A percentile compares a stretch with the other conserved stretches of the same genome.
These are phyloP conservation scores for Aureobasidium sp. DNA, from an alignment of 2,329 filamentous ascomycete species.

Conservation along the genomic window DNA sequence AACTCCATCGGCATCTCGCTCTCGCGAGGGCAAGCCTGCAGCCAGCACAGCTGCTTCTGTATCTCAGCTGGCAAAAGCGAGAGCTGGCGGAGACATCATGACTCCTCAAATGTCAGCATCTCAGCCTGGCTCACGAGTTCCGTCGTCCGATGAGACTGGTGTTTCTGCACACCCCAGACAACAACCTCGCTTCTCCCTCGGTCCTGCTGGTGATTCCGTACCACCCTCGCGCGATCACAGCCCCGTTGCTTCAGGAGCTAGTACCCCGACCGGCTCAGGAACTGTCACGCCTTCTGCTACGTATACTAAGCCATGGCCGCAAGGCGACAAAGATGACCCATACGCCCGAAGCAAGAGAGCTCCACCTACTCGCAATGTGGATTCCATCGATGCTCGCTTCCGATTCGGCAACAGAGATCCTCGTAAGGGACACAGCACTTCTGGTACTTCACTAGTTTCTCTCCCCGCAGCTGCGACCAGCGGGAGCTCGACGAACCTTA, in stretches of 20 bases:
- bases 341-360: conserved; percentile 77
- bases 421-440: conserved; percentile 41
- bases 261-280: conserved; percentile 38
- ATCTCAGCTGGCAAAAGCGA: conserved; percentile 27
- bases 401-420: conserved; percentile 74
- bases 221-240: conserved; percentile 52
- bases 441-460: conserved; percentile 17
- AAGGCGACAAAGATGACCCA: conserved; percentile 74
- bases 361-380: conserved; percentile 58
- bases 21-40: conserved; percentile 44
- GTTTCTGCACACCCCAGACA: conserved; percentile 43
- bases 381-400: conserved; percentile 71
- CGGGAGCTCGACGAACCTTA: conserved; percentile 5
- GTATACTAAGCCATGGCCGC: conserved; percentile 62
- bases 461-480: conserved; percentile 19
- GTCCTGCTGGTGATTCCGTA: conserved; percentile 48
- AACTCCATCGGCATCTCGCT: conserved; percentile 72
- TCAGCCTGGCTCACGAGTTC: conserved; percentile 33
- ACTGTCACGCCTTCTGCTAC: conserved; percentile 44
- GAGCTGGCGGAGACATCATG: conserved; percentile 47
- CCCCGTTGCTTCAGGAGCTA: conserved; percentile 45
- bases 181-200: conserved; percentile 50
- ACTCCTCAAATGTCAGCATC: conserved; percentile 52
- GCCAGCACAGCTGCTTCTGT: conserved; percentile 18
- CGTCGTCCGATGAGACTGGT: conserved; percentile 36